phyloP scores from a whole-genome alignment of 306 rosid genomes.

The Echinosophora koreensis region DNA sequence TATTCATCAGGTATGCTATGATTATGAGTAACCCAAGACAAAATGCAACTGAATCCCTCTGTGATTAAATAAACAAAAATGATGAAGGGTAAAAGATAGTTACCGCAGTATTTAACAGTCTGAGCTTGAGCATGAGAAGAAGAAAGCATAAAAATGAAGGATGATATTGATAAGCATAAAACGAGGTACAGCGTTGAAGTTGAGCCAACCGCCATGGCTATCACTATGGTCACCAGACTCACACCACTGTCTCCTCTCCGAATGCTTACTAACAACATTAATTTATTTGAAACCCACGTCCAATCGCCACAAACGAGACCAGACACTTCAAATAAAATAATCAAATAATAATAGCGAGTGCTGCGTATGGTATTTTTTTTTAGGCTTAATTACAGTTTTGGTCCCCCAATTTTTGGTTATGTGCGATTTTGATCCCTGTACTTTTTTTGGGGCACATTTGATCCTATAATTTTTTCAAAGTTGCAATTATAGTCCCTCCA shows the following conservation, averaged over 20 bases:
- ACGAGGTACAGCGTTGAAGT: conserved; percentile 44
- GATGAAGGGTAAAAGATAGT: conserved; percentile 16
- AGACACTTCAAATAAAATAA: too few species aligned
- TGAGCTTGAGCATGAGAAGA: conserved; percentile 44
- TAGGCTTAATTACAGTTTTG: too few species aligned
- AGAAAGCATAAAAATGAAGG: conserved; percentile 43
- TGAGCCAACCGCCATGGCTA: conserved; percentile 50
- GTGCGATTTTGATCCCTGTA: too few species aligned
- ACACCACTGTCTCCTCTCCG: too few species aligned
- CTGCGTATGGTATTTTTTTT: neutral
- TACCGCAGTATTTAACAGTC: conserved; percentile 71
- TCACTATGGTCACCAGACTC: neutral
- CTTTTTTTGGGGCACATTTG: too few species aligned
- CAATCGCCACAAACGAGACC: too few species aligned
- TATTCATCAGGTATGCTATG: neutral
- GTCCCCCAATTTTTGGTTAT: too few species aligned
- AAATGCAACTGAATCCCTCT: neutral
- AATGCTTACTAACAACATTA: neutral
- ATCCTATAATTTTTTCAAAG: too few species aligned
- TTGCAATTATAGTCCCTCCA: too few species aligned
- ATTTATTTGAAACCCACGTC: too few species aligned
- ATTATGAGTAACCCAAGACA: too few species aligned
- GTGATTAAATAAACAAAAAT: neutral
- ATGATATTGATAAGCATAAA: conserved; percentile 42
- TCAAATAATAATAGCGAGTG: conserved; percentile 4